Percentiles rank a stretch among this genome's conserved stretches.
phyloP scores from a whole-genome alignment of 176 grass and related monocot species.

The Rhynchospora breviuscula region DNA sequence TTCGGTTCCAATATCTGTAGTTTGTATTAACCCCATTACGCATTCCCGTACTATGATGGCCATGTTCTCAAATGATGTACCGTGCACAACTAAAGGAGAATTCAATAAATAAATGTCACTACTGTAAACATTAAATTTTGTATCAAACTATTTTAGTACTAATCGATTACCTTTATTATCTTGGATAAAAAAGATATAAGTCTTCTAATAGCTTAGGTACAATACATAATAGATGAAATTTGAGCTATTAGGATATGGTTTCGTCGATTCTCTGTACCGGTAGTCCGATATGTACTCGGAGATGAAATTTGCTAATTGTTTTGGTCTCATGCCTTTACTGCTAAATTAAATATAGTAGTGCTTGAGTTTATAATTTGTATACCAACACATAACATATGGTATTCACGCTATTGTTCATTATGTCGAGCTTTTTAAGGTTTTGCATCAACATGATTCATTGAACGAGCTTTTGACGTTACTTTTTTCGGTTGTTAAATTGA shows the following conservation, averaged over 20 bases:
- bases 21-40: constrained; percentile 75
- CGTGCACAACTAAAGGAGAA: constrained; percentile 49
- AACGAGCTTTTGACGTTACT: too few relatives aligned
- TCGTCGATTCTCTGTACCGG: background rate
- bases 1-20: constrained; percentile 95
- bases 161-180: background rate
- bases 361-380: background rate
- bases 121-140: constrained; percentile 6
- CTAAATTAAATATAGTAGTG: background rate
- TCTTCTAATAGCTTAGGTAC: background rate
- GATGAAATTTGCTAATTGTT: background rate
- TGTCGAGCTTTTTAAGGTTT: too few relatives aligned
- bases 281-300: background rate
- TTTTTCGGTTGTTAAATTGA: too few relatives aligned
- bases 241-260: background rate
- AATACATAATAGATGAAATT: background rate
- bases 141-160: background rate
- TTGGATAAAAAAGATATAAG: background rate
- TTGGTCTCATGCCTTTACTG: background rate
- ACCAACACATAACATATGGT: background rate
- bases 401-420: too few relatives aligned
- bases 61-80: constrained; percentile 91
- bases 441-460: too few relatives aligned
- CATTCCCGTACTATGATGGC: constrained; percentile 73
- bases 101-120: constrained; percentile 16